These are phyloP conservation scores for Fistulifera solaris DNA, from an alignment of 108 stramenopile genomes.

Conservation along the genomic window DNA sequence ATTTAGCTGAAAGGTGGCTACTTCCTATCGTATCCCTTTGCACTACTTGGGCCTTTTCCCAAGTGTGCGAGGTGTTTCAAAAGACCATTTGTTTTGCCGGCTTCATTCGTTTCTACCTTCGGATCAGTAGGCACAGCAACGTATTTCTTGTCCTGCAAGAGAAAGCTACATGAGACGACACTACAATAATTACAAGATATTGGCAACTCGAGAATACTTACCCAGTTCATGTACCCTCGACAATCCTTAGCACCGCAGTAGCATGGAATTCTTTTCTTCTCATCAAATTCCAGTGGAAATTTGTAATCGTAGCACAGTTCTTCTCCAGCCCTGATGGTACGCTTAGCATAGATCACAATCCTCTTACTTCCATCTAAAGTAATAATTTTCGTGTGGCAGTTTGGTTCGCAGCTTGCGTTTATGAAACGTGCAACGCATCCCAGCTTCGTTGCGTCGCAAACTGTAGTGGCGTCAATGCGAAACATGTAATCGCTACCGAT, in stretches of 20 bases:
- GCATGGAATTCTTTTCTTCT: slow-evolving; percentile 57
- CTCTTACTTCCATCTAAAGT: slow-evolving; percentile 58
- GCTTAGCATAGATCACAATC: slow-evolving; percentile 89
- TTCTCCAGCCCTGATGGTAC: slow-evolving; percentile 78
- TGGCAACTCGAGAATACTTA: too few species aligned
- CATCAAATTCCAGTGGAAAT: slow-evolving; percentile 73
- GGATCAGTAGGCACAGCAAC: too few species aligned
- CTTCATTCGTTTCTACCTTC: too few species aligned
- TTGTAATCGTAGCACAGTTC: slow-evolving; percentile 98
- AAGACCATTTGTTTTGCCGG: too few species aligned
- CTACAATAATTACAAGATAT: too few species aligned
- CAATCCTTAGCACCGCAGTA: slow-evolving; percentile 63
- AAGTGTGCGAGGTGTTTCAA: too few species aligned
- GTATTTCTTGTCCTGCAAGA: too few species aligned
- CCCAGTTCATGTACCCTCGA: slow-evolving; percentile 80
- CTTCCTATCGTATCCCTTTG: too few species aligned
- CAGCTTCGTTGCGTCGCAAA: slow-evolving; percentile 77
- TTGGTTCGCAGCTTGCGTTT: slow-evolving; percentile 91
- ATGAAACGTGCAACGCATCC: slow-evolving; percentile 95
- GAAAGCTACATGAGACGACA: too few species aligned
- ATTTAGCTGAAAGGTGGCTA: too few species aligned
- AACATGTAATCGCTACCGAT: slow-evolving; percentile 93
- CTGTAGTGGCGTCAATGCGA: slow-evolving; percentile 71
- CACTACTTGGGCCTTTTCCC: too few species aligned
- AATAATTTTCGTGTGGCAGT: slow-evolving; percentile 84